A percentile compares a stretch with the other conserved stretches of the same genome.
phyloP scores from a whole-genome alignment of 805 yeast species.

The Nakazawaea pomicola region DNA sequence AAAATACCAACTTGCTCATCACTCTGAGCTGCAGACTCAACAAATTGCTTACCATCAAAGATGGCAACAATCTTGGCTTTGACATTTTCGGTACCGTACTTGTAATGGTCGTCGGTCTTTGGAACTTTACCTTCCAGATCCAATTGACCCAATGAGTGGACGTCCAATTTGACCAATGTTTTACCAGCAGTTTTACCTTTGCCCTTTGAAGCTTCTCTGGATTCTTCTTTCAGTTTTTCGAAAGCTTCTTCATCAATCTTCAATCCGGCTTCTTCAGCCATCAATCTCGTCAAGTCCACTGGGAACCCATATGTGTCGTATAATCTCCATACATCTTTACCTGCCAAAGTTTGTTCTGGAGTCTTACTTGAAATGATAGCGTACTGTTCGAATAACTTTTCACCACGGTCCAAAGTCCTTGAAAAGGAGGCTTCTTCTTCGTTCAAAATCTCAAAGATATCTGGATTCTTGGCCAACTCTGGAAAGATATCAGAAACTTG shows the following conservation, averaged over 20 bases:
- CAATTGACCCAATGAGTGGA: constrained; percentile 78
- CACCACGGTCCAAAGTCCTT: constrained; percentile 96
- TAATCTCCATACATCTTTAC: constrained; percentile 96
- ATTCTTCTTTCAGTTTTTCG: constrained; percentile 82
- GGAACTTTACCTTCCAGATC: constrained; percentile 55
- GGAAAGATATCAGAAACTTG: constrained; percentile 91
- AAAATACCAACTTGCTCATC: constrained; percentile 68
- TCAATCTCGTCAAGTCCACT: constrained; percentile 91
- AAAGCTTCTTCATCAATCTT: constrained; percentile 90
- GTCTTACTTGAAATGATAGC: constrained; percentile 77
- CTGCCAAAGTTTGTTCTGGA: constrained; percentile 72
- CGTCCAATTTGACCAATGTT: constrained; percentile 75
- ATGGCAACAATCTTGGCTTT: constrained; percentile 68
- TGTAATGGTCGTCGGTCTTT: constrained; percentile 78
- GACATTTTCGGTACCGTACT: constrained; percentile 69
- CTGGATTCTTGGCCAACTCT: constrained; percentile 68
- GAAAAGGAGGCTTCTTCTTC: constrained; percentile 97
- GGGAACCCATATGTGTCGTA: constrained; percentile 99
- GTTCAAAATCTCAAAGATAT: constrained; percentile 83
- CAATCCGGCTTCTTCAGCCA: constrained; percentile 98
- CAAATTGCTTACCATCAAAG: constrained; percentile 61
- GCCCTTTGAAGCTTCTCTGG: constrained; percentile 94
- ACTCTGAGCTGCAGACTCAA: constrained; percentile 33
- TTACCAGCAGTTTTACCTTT: constrained; percentile 60
- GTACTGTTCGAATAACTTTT: constrained; percentile 89